Percentiles rank a stretch among this genome's conserved stretches.
These are phyloP conservation scores for Capronia coronata DNA, from an alignment of 2,329 filamentous ascomycete species.

Conservation along the genomic window DNA sequence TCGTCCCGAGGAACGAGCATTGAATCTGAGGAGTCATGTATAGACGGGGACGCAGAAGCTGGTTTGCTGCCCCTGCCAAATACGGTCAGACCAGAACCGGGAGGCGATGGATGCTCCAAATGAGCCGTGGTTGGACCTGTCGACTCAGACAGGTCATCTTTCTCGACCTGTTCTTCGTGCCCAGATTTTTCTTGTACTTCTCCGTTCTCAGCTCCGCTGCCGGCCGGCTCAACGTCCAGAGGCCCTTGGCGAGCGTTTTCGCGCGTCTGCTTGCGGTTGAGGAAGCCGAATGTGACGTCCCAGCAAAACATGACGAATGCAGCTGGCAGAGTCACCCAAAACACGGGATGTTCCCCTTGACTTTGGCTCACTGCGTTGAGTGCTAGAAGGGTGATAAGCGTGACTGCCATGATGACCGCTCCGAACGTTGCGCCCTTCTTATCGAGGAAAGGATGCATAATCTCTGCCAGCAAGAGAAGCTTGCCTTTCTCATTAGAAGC, in stretches of 20 bases:
- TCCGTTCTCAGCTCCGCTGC: conserved; percentile 32
- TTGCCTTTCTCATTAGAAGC: conserved; percentile 49
- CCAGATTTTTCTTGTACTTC: conserved; percentile 4
- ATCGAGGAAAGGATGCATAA: conserved; percentile 69
- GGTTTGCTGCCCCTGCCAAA: background rate
- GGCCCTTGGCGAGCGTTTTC: conserved; percentile 42
- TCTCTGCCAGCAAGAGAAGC: conserved; percentile 60
- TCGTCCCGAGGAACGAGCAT: background rate
- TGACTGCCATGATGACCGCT: conserved; percentile 58
- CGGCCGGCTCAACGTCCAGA: conserved; percentile 43
- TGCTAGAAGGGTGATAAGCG: conserved; percentile 58
- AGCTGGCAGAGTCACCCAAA: conserved; percentile 62
- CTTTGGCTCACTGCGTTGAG: conserved; percentile 56
- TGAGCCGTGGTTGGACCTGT: background rate
- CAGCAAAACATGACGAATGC: conserved; percentile 63
- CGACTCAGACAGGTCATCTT: background rate
- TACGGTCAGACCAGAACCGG: too few species aligned
- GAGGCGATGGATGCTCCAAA: too few species aligned
- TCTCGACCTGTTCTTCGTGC: conserved; percentile 5
- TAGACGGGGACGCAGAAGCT: background rate
- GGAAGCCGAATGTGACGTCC: conserved; percentile 58
- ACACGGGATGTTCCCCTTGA: conserved; percentile 53
- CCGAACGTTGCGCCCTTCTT: conserved; percentile 60
- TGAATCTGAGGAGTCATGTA: background rate
- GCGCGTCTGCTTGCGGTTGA: conserved; percentile 46